phyloP scores from a whole-genome alignment of 345 rosid genomes.

The Camelina hispida region DNA sequence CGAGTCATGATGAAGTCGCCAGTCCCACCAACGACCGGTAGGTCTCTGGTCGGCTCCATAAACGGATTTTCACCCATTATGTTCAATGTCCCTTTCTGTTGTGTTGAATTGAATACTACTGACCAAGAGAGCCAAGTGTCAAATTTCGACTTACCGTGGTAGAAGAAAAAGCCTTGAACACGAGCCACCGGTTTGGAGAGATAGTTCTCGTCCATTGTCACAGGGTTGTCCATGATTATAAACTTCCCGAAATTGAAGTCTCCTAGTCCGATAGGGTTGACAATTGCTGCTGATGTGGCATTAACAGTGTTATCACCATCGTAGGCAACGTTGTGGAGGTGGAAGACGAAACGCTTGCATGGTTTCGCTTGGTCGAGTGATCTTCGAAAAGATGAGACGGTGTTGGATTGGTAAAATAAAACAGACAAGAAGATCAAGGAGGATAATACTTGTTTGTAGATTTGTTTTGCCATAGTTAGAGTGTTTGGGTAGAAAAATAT shows the following conservation, averaged over 20 bases:
- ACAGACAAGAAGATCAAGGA: not conserved
- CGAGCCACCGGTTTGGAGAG: slow-evolving; percentile 8
- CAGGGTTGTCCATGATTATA: not conserved
- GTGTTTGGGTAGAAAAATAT: not conserved
- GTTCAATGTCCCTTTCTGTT: not conserved
- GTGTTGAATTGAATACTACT: not conserved
- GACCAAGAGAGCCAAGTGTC: not conserved
- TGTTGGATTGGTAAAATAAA: not conserved
- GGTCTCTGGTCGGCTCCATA: not conserved
- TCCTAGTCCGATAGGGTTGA: slow-evolving; percentile 9
- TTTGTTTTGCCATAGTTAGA: not conserved
- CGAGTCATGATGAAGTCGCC: slow-evolving; percentile 1
- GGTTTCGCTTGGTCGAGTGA: not conserved
- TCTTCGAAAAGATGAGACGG: not conserved
- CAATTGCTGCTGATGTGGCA: no score
- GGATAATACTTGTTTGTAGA: not conserved
- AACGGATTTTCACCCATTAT: slow-evolving; percentile 1
- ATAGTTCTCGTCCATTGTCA: slow-evolving; percentile 13
- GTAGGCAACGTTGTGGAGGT: no score
- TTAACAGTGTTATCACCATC: no score
- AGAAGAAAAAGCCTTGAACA: slow-evolving; percentile 1
- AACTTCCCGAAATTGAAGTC: not conserved
- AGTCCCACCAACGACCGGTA: slow-evolving; percentile 3
- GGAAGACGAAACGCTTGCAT: no score
- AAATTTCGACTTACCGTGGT: not conserved